Conservation (phyloP, 2,329 filamentous ascomycete species). For the Phyllosticta ampelicida region DNA sequence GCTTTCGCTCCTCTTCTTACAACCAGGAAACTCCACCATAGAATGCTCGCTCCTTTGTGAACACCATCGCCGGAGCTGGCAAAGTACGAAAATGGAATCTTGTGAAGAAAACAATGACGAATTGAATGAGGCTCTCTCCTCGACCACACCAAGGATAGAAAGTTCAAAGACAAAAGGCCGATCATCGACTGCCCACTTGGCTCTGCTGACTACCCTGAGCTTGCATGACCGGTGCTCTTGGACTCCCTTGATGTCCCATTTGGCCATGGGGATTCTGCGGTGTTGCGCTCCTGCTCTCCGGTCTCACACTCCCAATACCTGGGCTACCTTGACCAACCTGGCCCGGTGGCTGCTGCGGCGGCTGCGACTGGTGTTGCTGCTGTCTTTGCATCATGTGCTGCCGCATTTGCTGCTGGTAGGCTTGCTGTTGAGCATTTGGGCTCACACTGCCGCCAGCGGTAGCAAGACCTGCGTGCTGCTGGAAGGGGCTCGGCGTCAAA, state of each 20-base stretch:
- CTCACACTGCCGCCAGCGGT: slow-evolving; percentile 8
- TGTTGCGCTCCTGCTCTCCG: slow-evolving; percentile 27
- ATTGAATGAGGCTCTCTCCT: not conserved
- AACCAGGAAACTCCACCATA: no score
- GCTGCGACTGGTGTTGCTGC: slow-evolving; percentile 18
- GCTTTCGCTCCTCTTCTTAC: no score
- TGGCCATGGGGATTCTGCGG: slow-evolving; percentile 23
- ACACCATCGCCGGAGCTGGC: no score
- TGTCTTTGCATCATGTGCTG: slow-evolving; percentile 27
- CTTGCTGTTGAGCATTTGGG: slow-evolving; percentile 3
- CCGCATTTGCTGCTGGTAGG: slow-evolving; percentile 26
- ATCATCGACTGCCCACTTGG: not conserved
- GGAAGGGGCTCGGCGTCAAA: slow-evolving; percentile 7
- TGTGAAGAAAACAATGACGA: not conserved
- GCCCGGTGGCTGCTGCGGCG: slow-evolving; percentile 11
- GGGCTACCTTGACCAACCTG: slow-evolving; percentile 12
- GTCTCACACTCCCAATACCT: slow-evolving; percentile 11
- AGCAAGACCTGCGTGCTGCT: slow-evolving; percentile 6
- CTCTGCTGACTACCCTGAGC: not conserved
- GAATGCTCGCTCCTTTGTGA: no score
- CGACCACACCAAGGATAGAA: not conserved
- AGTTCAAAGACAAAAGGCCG: not conserved
- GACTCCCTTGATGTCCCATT: not conserved
- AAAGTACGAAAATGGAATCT: no score
- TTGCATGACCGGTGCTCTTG: not conserved